Conservation (phyloP, 129 eudicot genomes). For the Dittrichia graveolens region DNA sequence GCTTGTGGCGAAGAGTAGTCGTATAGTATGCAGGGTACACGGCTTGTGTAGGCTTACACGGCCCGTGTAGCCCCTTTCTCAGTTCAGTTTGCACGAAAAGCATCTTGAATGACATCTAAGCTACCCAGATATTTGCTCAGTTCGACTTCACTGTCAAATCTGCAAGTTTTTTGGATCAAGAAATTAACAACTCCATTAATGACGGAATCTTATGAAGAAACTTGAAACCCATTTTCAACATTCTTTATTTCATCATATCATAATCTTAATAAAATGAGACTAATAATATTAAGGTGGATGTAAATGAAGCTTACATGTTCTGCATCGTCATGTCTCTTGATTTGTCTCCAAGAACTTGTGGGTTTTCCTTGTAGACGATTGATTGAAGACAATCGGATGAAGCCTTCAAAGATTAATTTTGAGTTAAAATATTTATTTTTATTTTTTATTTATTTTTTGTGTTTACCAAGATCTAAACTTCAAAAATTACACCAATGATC, state of each 20-base stretch:
- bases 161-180: slow-evolving; percentile 1
- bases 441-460: no score
- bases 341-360: neutral
- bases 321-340: neutral
- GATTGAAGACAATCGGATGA: slow-evolving; percentile 1
- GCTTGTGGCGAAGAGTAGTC: no score
- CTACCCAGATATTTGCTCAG: slow-evolving; percentile 12
- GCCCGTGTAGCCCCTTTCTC: no score
- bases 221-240: neutral
- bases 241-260: neutral
- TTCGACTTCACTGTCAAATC: slow-evolving; percentile 43
- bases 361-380: neutral
- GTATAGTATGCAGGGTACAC: no score
- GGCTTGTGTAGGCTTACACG: no score
- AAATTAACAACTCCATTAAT: no score
- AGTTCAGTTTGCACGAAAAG: no score
- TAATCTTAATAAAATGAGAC: neutral
- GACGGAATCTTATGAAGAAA: neutral
- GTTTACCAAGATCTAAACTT: no score
- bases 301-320: slow-evolving; percentile 5
- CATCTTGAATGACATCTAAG: slow-evolving; percentile 24
- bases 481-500: no score
- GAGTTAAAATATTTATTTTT: no score
- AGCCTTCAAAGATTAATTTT: neutral
- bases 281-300: neutral